Percentiles rank a stretch among this genome's conserved stretches.
Evolutionary conservation across 495 filamentous ascomycete species (phyloP).

Genomic region (Penicillium atrosanguineum): DNA sequence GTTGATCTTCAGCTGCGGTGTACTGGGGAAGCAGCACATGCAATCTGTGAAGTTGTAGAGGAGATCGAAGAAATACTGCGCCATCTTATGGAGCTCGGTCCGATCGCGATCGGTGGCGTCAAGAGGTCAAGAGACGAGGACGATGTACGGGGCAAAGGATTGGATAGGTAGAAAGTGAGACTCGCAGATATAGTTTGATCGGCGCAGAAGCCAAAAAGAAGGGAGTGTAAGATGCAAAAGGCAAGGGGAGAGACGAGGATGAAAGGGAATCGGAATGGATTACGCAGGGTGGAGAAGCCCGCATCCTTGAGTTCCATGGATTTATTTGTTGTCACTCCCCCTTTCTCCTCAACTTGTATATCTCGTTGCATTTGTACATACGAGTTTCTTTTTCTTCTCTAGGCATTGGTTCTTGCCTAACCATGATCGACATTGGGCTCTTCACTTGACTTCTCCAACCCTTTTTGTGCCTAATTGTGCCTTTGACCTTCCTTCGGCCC

Average conservation of each 20-base stretch:
- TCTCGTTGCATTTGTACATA: slow-evolving; percentile 7
- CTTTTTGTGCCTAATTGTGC: not conserved
- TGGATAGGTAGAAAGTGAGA: not conserved
- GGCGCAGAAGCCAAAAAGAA: slow-evolving; percentile 1
- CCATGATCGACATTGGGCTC: slow-evolving; percentile 19
- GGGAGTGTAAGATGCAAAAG: slow-evolving; percentile 2
- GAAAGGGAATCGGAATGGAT: slow-evolving; percentile 7
- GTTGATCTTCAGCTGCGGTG: slow-evolving; percentile 93
- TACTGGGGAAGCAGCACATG: slow-evolving; percentile 91
- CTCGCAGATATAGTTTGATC: not conserved
- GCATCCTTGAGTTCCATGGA: slow-evolving; percentile 1
- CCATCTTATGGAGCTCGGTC: slow-evolving; percentile 49
- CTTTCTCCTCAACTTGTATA: slow-evolving; percentile 12
- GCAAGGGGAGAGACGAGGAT: not conserved
- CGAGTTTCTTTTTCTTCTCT: slow-evolving; percentile 3
- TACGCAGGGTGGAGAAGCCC: slow-evolving; percentile 18
- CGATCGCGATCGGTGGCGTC: not conserved
- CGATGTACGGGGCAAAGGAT: not conserved
- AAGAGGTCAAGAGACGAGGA: not conserved
- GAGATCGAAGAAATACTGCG: slow-evolving; percentile 82
- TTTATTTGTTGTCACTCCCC: slow-evolving; percentile 29
- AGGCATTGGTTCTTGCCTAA: slow-evolving; percentile 3
- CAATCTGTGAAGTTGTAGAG: slow-evolving; percentile 90
- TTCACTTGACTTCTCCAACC: slow-evolving; percentile 10
- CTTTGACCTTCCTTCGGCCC: slow-evolving; percentile 2